Evolutionary conservation across 805 yeast genomes (phyloP), one percentile per base, ranked within the genome.

Genomic region (Spencermartinsiella europaea): DNA sequence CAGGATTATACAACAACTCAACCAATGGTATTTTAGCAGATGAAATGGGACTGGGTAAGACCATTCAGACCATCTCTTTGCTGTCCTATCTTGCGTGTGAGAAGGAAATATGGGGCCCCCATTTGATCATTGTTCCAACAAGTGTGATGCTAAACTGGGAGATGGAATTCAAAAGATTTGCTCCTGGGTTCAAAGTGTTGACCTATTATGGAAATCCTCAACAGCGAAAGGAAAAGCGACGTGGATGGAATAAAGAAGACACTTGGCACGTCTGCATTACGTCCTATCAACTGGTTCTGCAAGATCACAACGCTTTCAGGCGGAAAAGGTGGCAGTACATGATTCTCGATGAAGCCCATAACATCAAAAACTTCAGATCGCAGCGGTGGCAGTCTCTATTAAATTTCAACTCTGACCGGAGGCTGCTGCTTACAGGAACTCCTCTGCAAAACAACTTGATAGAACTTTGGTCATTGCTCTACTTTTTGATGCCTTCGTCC

Each of bases 81-180:
- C 67, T 93, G 16, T 74, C 95, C 0, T 90, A 90, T 63, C 70
- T 93, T 44, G 99, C 99, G 0, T 88, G 96, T 58, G 95, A 84
- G 57, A 90, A 90, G 59, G 85, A 86, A 49, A 78, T 83, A 15
- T 93, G 99, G 99, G 99, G 99, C 0, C 99, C 99, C 0, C 99
- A 93, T 70, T 70, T 93, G 45, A 90, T 93, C 67, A 82, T 93
- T 49, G 99, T 93, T 3, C 99, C 99, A 3, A 93, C 99, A 0
- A 87, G 96, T 14, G 99, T 93, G 5, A 81, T 93, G 81, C 77
- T 93, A 45, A 93, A 93, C 61, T 93, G 99, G 99, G 99, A 93
- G 64, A 91, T 95, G 97, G 99, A 93, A 61, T 90, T 93, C 68
- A 93, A 95, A 60, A 79, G 95, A 58, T 93, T 93, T 72, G 97